Conservation (phyloP, 225 moss, liverwort and hornwort species). For the Polytrichum commune region DNA sequence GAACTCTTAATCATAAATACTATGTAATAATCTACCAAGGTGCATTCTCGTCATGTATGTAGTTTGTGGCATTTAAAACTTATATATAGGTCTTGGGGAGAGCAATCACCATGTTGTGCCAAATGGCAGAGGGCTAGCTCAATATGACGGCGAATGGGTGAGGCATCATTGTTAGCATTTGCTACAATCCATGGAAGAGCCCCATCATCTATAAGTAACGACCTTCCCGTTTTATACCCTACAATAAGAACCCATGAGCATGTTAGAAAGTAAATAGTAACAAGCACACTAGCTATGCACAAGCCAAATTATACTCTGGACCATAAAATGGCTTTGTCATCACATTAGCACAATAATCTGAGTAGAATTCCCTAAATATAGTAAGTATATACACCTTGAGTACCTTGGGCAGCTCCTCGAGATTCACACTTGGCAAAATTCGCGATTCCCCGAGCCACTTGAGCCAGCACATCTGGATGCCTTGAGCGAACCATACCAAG, state of each 20-base stretch:
- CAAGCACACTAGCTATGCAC: too few relatives aligned
- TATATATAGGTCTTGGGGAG: neutral
- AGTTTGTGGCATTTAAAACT: too few relatives aligned
- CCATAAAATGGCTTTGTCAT: too few relatives aligned
- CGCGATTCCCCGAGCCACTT: conserved; percentile 67
- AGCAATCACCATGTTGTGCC: conserved; percentile 70
- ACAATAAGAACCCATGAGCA: conserved; percentile 19
- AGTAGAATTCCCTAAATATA: neutral
- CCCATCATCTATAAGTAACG: conserved; percentile 82
- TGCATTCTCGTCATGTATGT: too few relatives aligned
- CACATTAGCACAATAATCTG: neutral
- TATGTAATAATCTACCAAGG: too few relatives aligned
- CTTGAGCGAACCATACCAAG: conserved; percentile 65
- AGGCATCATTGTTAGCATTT: conserved; percentile 87
- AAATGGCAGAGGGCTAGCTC: conserved; percentile 86
- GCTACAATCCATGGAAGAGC: conserved; percentile 91
- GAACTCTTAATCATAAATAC: too few relatives aligned
- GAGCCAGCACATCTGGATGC: conserved; percentile 66
- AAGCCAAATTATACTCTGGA: too few relatives aligned
- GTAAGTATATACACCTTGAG: conserved; percentile 3
- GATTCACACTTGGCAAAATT: conserved; percentile 73
- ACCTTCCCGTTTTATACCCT: conserved; percentile 83
- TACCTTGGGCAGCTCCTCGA: conserved; percentile 64
- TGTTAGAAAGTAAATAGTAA: too few relatives aligned
- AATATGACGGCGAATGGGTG: conserved; percentile 81